phyloP scores from a whole-genome alignment of 1,284 basidiomycete species.

The Laetiporus sulphureus region DNA sequence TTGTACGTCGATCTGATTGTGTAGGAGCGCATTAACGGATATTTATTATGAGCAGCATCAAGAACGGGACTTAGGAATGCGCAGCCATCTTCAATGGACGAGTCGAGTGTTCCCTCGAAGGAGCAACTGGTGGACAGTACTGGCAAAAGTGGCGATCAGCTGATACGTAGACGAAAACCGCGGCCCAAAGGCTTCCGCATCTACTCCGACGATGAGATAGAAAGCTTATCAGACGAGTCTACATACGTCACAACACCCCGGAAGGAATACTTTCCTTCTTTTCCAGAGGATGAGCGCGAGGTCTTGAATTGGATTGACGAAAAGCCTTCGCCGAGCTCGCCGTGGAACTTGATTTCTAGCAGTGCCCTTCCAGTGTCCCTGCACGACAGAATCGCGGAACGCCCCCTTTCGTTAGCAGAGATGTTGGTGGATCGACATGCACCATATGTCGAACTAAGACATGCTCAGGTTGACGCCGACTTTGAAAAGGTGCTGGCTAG shows the following conservation, averaged over 20 bases:
- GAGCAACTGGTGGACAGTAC: no score
- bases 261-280: slow-evolving; percentile 14
- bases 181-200: slow-evolving; percentile 19
- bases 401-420: slow-evolving; percentile 30
- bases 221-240: slow-evolving; percentile 9
- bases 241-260: slow-evolving; percentile 13
- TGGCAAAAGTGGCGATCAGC: background rate
- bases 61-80: no score
- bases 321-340: background rate
- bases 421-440: slow-evolving; percentile 43
- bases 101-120: no score
- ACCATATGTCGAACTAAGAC: slow-evolving; percentile 44
- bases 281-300: slow-evolving; percentile 4
- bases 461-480: slow-evolving; percentile 32
- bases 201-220: slow-evolving; percentile 25
- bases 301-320: slow-evolving; percentile 2
- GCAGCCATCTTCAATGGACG: no score
- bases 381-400: slow-evolving; percentile 21
- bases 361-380: slow-evolving; percentile 33
- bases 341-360: slow-evolving; percentile 17
- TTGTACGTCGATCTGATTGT: slow-evolving; percentile 1
- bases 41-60: no score
- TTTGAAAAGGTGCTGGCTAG: slow-evolving; percentile 36
- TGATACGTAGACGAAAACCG: slow-evolving; percentile 11
- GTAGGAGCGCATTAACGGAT: no score